Evolutionary conservation across 306 rosid genomes (phyloP), one percentile per base, ranked within the genome.

Genomic region (Quercus glauca): DNA sequence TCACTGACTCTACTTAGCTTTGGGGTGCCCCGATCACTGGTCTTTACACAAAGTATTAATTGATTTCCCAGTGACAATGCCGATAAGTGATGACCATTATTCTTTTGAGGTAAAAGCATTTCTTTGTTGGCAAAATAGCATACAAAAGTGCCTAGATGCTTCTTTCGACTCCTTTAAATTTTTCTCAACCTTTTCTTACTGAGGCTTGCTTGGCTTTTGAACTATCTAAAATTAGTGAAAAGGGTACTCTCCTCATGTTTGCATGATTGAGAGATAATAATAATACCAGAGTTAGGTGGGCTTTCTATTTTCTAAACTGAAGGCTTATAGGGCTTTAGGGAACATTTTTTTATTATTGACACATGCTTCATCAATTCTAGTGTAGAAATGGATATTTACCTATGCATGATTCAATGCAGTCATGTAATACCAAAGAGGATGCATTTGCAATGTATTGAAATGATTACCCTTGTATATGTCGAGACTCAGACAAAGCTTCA

Each of bases 111-210:
- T 80, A 82, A 80, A 90, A 80, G 77, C 68, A 74, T 56, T 58
- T 26, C 74, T 20, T 75, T 93, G 97, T 87, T 87, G 86, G 83
- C 78, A 78, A 88, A 91, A 87, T 84, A 85, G 83, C 87, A 73
- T 77, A 87, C 88, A 89, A 63, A 82, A 89, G 87, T 81, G 77
- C 76, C 85, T 68, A 77, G 55, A 71, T 67, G 80, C 90, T 84
- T 84, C 83, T 68, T 37, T 29, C 72, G 55, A 76, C 78, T 80
- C 69, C 68, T 26, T 79, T 41, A 80, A 61, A 67, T 56, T 73
- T n/a, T 53, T 65, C 51, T 67, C 35, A 25, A 29, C 55, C 84
- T 77, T 82, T 76, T 86, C 61, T 26, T 77, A 74, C 53, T 79
- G 60, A 35, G 33, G 63, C 59, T 43, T 43, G 81, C 79, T 75